Base-by-base conservation (phyloP, 495 filamentous ascomycete species). In the Podospora fimiseda region DNA sequence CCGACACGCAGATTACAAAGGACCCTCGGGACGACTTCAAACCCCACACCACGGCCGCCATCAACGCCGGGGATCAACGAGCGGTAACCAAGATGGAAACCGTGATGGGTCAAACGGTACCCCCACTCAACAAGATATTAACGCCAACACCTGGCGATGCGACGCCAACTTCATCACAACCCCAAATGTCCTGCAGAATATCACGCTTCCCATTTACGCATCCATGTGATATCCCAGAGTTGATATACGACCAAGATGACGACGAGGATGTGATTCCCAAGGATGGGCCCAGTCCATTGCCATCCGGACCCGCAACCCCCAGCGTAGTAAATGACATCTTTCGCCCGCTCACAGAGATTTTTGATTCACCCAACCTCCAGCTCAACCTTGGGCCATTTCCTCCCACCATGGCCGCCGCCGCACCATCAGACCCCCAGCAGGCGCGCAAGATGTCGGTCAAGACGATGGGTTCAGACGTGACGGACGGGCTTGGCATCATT, bases 181-280 rank as follows among this genome's bases (percentile, higher is more conserved):
- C 43, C 13, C 21, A 43, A n/a, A 59, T 55, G 56, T 55, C 52
- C 23, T 59, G 56, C 48, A 48, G 56, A 38, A 42, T 59, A 20
- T 55, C 56, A 20, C 43, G 36, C 6, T 51, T 54, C 16, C 56
- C 56, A 16, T 59, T 48, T 23, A 14, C 36, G 9, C 56, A 59
- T 3, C 56, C 56, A 23, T 51, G 47, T 43, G 56, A 59, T 6
- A 36, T 59, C 11, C 56, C 56, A 40, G 56, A 55, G 43, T 37
- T 60, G 50, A 45, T 62, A 39, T 43, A 42, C 4, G 60, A 58
- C 39, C 48, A 52, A 1, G 51, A 61, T 1, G 44, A 43, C 3
- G 44, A 56, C 1, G 56, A 59, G 2, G 52, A 51, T 38, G 38
- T 11, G n/a, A n/a, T n/a, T n/a, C 42, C 23, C 8, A 24, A 23